A percentile compares a stretch with the other conserved stretches of the same genome.
Conservation (phyloP, 2,329 filamentous ascomycete genomes). For the Xylariomycetidae sp. region DNA sequence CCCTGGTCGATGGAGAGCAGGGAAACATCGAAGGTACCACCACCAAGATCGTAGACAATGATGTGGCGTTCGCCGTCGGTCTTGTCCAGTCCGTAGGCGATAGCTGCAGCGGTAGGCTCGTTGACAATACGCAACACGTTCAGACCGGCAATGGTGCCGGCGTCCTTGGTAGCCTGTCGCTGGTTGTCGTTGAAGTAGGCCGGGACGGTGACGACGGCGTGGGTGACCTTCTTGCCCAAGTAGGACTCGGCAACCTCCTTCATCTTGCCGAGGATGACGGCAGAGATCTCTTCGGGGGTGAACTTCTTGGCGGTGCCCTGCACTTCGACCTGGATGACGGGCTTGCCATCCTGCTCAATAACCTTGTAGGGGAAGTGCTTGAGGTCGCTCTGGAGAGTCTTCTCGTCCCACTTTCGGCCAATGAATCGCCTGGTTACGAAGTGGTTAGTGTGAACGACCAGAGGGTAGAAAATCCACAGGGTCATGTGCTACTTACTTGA, state of each 20-base stretch:
- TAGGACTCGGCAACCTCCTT: constrained; percentile 76
- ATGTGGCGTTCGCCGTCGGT: constrained; percentile 77
- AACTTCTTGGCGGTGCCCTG: constrained; percentile 61
- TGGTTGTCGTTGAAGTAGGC: constrained; percentile 99
- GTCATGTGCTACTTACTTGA: constrained; percentile 59
- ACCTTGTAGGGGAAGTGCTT: constrained; percentile 99
- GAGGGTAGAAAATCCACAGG: not conserved
- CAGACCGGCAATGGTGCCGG: constrained; percentile 83
- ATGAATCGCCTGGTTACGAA: constrained; percentile 62
- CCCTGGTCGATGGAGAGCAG: constrained; percentile 87
- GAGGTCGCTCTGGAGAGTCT: constrained; percentile 84
- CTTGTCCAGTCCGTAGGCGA: constrained; percentile 92
- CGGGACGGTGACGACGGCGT: constrained; percentile 88
- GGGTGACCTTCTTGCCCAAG: constrained; percentile 75
- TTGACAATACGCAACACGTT: constrained; percentile 96
- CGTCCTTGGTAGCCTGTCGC: constrained; percentile 94
- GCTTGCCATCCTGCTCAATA: constrained; percentile 82
- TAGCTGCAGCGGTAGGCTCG: constrained; percentile 91
- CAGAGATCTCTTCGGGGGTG: constrained; percentile 74
- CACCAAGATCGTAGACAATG: constrained; percentile 89
- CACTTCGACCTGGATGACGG: constrained; percentile 71
- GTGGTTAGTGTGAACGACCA: constrained; percentile 22
- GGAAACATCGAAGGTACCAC: constrained; percentile 92
- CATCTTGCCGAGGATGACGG: constrained; percentile 81
- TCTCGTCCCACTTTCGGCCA: constrained; percentile 75